Percentiles rank a stretch among this genome's conserved stretches.
Conservation (phyloP, 2,329 filamentous ascomycete genomes). For the Clonostachys rosea region DNA sequence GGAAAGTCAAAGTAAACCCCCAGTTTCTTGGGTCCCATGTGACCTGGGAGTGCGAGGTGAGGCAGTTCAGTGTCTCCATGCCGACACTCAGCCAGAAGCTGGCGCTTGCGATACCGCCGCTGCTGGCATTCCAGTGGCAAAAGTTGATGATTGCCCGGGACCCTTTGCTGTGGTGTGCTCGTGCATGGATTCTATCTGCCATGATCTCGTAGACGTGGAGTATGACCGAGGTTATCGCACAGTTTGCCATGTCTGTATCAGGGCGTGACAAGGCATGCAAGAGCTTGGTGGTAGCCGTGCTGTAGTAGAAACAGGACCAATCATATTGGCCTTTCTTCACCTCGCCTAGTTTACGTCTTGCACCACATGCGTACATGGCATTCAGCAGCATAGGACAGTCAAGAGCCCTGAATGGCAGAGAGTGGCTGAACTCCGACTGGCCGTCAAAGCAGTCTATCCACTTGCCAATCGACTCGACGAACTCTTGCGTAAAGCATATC, state of each 20-base stretch:
- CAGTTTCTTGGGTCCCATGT: constrained; percentile 89
- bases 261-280: constrained; percentile 61
- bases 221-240: constrained; percentile 80
- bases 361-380: constrained; percentile 84
- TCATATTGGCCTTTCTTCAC: constrained; percentile 70
- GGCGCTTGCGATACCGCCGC: constrained; percentile 73
- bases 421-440: constrained; percentile 78
- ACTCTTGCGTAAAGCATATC: constrained; percentile 85
- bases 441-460: constrained; percentile 95
- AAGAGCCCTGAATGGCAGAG: constrained; percentile 79
- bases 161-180: constrained; percentile 87
- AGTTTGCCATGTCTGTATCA: constrained; percentile 78
- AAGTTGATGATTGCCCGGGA: constrained; percentile 83
- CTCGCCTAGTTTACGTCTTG: constrained; percentile 66
- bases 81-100: constrained; percentile 95
- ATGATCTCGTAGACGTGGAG: constrained; percentile 93
- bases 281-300: constrained; percentile 76
- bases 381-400: constrained; percentile 85
- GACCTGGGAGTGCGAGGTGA: constrained; percentile 82
- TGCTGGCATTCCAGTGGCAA: constrained; percentile 80
- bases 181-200: constrained; percentile 71
- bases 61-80: constrained; percentile 83
- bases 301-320: constrained; percentile 78
- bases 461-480: constrained; percentile 81
- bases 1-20: constrained; percentile 77